A percentile compares a stretch with the other conserved stretches of the same genome.
These are phyloP conservation scores for Xylariaceae sp. DNA, from an alignment of 2,329 filamentous ascomycete genomes.

Conservation along the genomic window DNA sequence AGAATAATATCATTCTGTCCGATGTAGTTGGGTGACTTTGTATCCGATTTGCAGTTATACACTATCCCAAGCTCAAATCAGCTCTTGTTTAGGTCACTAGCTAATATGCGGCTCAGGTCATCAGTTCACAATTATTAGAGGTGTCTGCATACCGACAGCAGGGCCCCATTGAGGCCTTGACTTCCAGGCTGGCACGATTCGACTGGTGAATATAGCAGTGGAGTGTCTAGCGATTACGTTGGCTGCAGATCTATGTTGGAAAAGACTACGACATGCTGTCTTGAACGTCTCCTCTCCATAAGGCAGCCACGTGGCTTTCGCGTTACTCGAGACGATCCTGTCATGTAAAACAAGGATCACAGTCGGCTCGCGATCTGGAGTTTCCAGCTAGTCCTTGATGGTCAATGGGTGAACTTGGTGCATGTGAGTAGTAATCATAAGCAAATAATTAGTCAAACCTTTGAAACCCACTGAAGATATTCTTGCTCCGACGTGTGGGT, in stretches of 20 bases:
- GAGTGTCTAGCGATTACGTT: conserved; percentile 8
- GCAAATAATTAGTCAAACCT: neutral
- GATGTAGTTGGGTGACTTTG: conserved; percentile 1
- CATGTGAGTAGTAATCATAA: neutral
- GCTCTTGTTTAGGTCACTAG: too few species aligned
- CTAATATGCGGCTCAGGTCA: neutral
- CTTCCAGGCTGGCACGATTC: conserved; percentile 10
- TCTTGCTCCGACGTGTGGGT: neutral
- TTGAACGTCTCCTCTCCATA: conserved; percentile 13
- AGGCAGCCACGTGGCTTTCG: conserved; percentile 10
- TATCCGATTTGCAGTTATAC: conserved; percentile 24
- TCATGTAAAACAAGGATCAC: conserved; percentile 15
- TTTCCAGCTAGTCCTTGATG: neutral
- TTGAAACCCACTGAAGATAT: conserved; percentile 6
- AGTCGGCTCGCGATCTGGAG: conserved; percentile 1
- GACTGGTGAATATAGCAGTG: conserved; percentile 12
- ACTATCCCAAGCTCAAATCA: conserved; percentile 6
- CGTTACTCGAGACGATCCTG: neutral
- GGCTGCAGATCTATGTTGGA: conserved; percentile 17
- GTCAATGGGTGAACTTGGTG: neutral
- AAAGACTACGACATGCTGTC: conserved; percentile 8
- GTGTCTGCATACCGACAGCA: conserved; percentile 9
- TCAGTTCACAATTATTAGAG: neutral
- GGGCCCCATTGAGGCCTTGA: conserved; percentile 3
- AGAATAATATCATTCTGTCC: conserved; percentile 14